A percentile compares a stretch with the other conserved stretches of the same genome.
Evolutionary conservation across 2,329 filamentous ascomycete species (phyloP).

Genomic region (Botrytis fabae): DNA sequence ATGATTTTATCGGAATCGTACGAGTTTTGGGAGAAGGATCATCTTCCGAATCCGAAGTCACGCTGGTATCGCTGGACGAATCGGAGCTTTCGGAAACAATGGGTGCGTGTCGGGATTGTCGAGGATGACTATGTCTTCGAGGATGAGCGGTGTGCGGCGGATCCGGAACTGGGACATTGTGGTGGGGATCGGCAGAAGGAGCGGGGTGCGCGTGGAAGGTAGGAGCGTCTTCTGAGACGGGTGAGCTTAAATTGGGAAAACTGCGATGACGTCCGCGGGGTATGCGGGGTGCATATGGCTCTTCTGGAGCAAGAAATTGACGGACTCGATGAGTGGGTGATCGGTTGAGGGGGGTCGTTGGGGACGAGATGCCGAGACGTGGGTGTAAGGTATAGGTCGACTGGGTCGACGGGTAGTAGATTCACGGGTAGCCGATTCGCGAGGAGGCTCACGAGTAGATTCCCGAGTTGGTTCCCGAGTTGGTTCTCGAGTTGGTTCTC

Average conservation of each 20-base stretch:
- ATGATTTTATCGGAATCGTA: not conserved
- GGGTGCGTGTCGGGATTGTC: constrained; percentile 31
- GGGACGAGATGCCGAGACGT: constrained; percentile 30
- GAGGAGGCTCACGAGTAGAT: not conserved
- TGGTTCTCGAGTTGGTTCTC: not conserved
- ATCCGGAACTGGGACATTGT: not conserved
- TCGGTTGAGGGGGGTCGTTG: constrained; percentile 36
- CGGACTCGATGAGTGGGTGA: constrained; percentile 41
- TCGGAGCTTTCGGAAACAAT: constrained; percentile 11
- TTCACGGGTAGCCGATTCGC: not conserved
- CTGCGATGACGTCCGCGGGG: constrained; percentile 33
- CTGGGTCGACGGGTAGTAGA: constrained; percentile 1
- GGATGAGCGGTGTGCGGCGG: constrained; percentile 22
- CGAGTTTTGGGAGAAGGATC: constrained; percentile 20
- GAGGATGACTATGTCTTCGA: constrained; percentile 53
- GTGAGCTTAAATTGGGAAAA: constrained; percentile 36
- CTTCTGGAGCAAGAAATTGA: constrained; percentile 46
- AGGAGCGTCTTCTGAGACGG: constrained; percentile 32
- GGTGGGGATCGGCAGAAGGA: not conserved
- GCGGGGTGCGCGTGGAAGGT: constrained; percentile 27
- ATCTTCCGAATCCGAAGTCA: constrained; percentile 18
- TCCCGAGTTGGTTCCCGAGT: not conserved
- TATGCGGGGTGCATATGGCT: constrained; percentile 37
- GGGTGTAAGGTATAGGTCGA: constrained; percentile 31
- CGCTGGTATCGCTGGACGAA: constrained; percentile 6